phyloP scores from a whole-genome alignment of 2,329 filamentous ascomycete species.

The Aspergillus japonicus region DNA sequence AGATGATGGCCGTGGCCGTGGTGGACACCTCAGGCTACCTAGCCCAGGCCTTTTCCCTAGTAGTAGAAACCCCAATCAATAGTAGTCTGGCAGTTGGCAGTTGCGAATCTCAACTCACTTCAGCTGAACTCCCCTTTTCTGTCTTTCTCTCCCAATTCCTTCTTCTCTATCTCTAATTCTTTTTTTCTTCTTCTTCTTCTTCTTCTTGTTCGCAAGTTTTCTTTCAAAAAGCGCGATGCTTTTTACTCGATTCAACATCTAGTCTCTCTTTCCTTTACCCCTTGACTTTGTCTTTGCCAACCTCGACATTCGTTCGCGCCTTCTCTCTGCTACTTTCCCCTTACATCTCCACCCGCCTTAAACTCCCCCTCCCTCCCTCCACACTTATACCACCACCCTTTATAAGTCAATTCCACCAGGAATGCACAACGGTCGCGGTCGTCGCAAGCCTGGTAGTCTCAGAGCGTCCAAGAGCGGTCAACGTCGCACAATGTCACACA shows the following conservation, averaged over 20 bases:
- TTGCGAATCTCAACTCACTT: no score
- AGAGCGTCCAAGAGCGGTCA: conserved; percentile 23
- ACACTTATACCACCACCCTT: conserved; percentile 18
- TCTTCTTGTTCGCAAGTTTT: neutral
- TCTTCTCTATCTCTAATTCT: neutral
- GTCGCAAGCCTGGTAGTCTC: conserved; percentile 34
- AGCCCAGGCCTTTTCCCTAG: no score
- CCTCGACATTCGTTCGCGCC: neutral
- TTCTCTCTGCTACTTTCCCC: neutral
- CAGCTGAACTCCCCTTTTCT: neutral
- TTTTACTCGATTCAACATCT: neutral
- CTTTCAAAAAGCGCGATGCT: neutral
- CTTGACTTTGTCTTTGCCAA: neutral
- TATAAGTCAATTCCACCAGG: conserved; percentile 3
- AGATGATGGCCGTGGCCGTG: no score
- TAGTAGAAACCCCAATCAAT: neutral
- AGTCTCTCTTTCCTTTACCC: neutral
- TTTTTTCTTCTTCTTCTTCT: neutral
- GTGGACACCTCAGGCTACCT: neutral
- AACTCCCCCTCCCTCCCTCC: conserved; percentile 1
- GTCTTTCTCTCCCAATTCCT: neutral
- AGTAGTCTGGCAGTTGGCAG: no score
- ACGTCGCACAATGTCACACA: conserved; percentile 31
- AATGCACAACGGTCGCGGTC: conserved; percentile 24
- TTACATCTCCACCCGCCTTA: neutral